phyloP scores from a whole-genome alignment of 306 rosid genomes.

The Begonia masoniana region DNA sequence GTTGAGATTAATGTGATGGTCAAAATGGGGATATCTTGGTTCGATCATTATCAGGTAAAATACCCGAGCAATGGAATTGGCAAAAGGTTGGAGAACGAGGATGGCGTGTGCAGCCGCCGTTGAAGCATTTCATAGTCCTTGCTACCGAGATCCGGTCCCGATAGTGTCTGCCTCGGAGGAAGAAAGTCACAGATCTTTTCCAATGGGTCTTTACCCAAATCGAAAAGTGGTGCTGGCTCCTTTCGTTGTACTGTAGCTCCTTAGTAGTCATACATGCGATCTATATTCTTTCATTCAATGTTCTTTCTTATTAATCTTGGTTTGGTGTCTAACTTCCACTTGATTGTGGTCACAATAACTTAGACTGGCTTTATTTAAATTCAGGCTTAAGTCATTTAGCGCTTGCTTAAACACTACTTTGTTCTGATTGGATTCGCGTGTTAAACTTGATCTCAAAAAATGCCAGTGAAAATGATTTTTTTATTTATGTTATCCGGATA shows the following conservation, averaged over 20 bases:
- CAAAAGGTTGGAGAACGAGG: constrained; percentile 73
- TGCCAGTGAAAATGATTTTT: too few species aligned
- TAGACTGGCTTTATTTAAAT: too few species aligned
- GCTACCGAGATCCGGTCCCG: constrained; percentile 57
- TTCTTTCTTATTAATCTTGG: constrained; percentile 6
- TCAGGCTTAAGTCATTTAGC: too few species aligned
- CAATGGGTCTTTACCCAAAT: constrained; percentile 49
- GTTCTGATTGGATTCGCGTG: too few species aligned
- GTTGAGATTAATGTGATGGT: too few species aligned
- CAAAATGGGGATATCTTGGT: too few species aligned
- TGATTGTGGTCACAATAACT: neutral
- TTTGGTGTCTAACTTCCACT: constrained; percentile 45
- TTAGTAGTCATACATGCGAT: neutral
- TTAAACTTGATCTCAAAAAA: too few species aligned
- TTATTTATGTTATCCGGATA: too few species aligned
- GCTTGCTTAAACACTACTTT: too few species aligned
- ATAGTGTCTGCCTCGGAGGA: constrained; percentile 31
- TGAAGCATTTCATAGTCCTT: constrained; percentile 72
- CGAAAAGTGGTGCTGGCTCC: constrained; percentile 49
- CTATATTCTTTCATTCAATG: too few species aligned
- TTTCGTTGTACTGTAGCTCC: constrained; percentile 38
- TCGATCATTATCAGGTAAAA: constrained; percentile 40
- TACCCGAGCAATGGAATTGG: constrained; percentile 50
- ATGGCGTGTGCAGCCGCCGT: constrained; percentile 89
- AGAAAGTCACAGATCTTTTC: constrained; percentile 31